phyloP scores from a whole-genome alignment of 192 early-diverging fungal genomes.

The Coemansia sp. region DNA sequence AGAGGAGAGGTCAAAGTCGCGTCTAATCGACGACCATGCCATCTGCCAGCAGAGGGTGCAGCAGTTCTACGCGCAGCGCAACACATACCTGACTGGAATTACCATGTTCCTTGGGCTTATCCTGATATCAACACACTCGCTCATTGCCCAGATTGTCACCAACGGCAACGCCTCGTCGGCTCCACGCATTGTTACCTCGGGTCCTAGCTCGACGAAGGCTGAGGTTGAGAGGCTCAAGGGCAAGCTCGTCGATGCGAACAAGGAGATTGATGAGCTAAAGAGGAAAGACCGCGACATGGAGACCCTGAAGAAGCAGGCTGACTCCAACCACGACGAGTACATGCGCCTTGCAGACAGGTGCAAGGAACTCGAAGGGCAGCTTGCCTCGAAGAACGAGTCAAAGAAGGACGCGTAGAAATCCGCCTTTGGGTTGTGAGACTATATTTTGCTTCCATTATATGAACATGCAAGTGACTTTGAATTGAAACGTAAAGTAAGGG shows the following conservation, averaged over 20 bases:
- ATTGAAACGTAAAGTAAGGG: not conserved
- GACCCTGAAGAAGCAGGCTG: slow-evolving; percentile 55
- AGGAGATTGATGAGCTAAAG: slow-evolving; percentile 51
- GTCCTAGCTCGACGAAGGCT: slow-evolving; percentile 26
- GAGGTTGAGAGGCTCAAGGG: slow-evolving; percentile 37
- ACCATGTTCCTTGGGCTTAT: slow-evolving; percentile 58
- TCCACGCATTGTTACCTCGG: slow-evolving; percentile 21
- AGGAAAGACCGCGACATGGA: slow-evolving; percentile 48
- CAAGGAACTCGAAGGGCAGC: slow-evolving; percentile 37
- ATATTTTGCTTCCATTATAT: slow-evolving; percentile 6
- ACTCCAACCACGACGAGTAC: slow-evolving; percentile 52
- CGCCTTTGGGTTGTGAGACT: not conserved
- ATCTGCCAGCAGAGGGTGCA: slow-evolving; percentile 53
- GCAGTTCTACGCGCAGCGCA: slow-evolving; percentile 59
- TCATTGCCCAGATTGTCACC: slow-evolving; percentile 43
- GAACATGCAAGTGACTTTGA: not conserved
- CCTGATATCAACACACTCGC: slow-evolving; percentile 47
- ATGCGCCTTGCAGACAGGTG: slow-evolving; percentile 54
- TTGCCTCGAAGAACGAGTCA: slow-evolving; percentile 31
- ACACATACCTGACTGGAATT: slow-evolving; percentile 58
- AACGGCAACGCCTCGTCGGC: slow-evolving; percentile 14
- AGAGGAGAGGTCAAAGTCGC: slow-evolving; percentile 20
- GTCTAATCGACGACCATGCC: slow-evolving; percentile 47
- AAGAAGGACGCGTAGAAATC: slow-evolving; percentile 45
- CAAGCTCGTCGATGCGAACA: slow-evolving; percentile 38